phyloP scores from a whole-genome alignment of 345 rosid genomes.

The Citrus sp. region DNA sequence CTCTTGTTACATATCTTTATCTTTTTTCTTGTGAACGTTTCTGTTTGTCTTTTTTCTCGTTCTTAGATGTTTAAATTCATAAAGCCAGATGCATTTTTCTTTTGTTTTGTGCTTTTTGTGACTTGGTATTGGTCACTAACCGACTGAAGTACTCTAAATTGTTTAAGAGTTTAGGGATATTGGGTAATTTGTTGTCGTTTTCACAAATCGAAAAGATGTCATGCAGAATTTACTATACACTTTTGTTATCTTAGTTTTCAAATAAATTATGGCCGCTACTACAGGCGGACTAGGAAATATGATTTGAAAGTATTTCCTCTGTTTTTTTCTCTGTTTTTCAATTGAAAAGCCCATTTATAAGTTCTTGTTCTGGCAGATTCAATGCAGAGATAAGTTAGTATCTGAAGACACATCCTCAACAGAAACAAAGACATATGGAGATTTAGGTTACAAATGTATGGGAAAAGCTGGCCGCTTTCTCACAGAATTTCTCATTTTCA shows the following conservation, averaged over 20 bases:
- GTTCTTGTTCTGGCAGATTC: constrained; percentile 40
- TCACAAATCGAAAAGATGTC: not conserved
- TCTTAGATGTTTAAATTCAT: not conserved
- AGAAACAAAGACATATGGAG: constrained; percentile 76
- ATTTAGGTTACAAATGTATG: constrained; percentile 66
- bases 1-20: not conserved
- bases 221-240: not conserved
- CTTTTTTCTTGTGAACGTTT: not conserved
- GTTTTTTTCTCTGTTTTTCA: not conserved
- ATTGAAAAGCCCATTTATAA: not conserved
- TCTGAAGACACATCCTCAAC: constrained; percentile 37
- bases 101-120: not conserved
- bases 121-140: not conserved
- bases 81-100: not conserved
- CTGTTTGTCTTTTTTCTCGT: not conserved
- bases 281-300: too few relatives aligned
- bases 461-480: constrained; percentile 70
- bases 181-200: not conserved
- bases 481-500: constrained; percentile 69
- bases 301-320: not conserved
- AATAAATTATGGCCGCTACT: too few relatives aligned
- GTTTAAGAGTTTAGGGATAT: not conserved
- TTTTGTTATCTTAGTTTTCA: too few relatives aligned
- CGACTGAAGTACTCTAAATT: not conserved
- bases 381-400: constrained; percentile 62